Percentiles rank a stretch among this genome's conserved stretches.
Conservation (phyloP, 495 filamentous ascomycete species). For the Cercophora sp. region DNA sequence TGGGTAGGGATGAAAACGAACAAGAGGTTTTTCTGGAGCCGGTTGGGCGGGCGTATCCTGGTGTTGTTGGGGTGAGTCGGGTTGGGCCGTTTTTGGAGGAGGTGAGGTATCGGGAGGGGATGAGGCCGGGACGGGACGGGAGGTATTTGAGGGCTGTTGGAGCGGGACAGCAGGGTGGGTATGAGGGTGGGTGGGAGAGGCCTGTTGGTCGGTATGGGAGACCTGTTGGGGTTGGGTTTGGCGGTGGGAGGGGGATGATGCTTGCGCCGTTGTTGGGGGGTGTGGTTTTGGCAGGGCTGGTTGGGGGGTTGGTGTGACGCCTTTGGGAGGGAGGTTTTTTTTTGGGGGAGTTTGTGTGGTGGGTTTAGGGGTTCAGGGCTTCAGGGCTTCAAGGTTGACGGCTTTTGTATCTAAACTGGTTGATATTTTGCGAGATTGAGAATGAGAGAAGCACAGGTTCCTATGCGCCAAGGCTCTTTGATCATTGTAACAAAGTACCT, state of each 20-base stretch:
- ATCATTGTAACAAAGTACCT: no score
- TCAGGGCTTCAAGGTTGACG: no score
- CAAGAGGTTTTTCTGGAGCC: slow-evolving; percentile 24
- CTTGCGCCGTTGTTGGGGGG: slow-evolving; percentile 3
- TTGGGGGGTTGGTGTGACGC: slow-evolving; percentile 1
- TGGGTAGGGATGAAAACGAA: slow-evolving; percentile 20
- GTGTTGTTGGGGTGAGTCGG: slow-evolving; percentile 6
- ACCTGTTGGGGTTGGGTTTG: slow-evolving; percentile 4
- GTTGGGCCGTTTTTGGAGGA: slow-evolving; percentile 25
- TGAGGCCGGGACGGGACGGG: slow-evolving; percentile 4
- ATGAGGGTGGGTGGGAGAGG: neutral
- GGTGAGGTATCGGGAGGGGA: slow-evolving; percentile 16
- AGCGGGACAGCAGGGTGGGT: slow-evolving; percentile 14
- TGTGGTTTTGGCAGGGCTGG: neutral
- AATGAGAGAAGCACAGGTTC: no score
- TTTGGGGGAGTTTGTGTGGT: no score
- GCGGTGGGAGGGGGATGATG: neutral
- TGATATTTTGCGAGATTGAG: no score
- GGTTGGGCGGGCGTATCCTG: slow-evolving; percentile 19
- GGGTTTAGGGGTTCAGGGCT: no score
- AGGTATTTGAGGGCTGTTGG: slow-evolving; percentile 24
- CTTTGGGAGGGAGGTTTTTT: no score
- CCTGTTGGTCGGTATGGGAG: slow-evolving; percentile 2
- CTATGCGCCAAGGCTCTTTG: no score
- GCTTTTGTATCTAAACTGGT: no score